These are phyloP conservation scores for Venturia nashicola DNA, from an alignment of 2,329 filamentous ascomycete genomes.

Conservation along the genomic window DNA sequence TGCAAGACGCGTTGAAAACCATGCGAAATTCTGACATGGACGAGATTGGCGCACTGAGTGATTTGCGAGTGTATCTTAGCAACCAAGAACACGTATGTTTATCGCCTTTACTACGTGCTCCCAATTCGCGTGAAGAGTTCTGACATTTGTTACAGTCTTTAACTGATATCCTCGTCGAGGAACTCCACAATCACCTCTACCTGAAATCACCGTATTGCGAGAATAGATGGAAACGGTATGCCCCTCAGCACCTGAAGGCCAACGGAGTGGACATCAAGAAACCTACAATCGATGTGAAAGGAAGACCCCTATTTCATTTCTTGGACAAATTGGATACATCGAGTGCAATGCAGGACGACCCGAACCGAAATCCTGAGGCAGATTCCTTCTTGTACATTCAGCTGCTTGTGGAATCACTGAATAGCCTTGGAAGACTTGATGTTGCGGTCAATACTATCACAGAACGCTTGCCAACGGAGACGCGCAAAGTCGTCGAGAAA, in stretches of 20 bases:
- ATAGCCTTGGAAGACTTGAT: slow-evolving; percentile 78
- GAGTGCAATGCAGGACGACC: slow-evolving; percentile 61
- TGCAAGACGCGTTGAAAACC: slow-evolving; percentile 75
- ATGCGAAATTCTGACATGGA: slow-evolving; percentile 82
- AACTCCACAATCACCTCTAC: slow-evolving; percentile 93
- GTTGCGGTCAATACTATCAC: slow-evolving; percentile 82
- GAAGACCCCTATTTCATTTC: slow-evolving; percentile 44
- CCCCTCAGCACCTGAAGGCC: slow-evolving; percentile 48
- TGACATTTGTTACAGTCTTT: slow-evolving; percentile 37
- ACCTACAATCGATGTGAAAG: slow-evolving; percentile 30
- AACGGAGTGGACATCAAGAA: slow-evolving; percentile 19
- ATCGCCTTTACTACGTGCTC: slow-evolving; percentile 5
- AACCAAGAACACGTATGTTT: slow-evolving; percentile 67
- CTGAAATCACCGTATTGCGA: slow-evolving; percentile 97
- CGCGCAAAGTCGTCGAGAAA: slow-evolving; percentile 88
- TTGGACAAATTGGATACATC: slow-evolving; percentile 44
- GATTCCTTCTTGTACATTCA: slow-evolving; percentile 92
- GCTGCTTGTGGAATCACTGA: slow-evolving; percentile 75
- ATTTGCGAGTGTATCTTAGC: slow-evolving; percentile 74
- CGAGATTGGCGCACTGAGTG: slow-evolving; percentile 75
- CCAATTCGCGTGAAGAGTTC: not conserved
- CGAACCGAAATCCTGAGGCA: slow-evolving; percentile 83
- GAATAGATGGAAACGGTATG: slow-evolving; percentile 80
- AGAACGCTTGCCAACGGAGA: slow-evolving; percentile 81
- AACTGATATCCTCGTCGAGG: slow-evolving; percentile 92